phyloP scores from a whole-genome alignment of 805 yeast species.

The Isabelozyma heimii region DNA sequence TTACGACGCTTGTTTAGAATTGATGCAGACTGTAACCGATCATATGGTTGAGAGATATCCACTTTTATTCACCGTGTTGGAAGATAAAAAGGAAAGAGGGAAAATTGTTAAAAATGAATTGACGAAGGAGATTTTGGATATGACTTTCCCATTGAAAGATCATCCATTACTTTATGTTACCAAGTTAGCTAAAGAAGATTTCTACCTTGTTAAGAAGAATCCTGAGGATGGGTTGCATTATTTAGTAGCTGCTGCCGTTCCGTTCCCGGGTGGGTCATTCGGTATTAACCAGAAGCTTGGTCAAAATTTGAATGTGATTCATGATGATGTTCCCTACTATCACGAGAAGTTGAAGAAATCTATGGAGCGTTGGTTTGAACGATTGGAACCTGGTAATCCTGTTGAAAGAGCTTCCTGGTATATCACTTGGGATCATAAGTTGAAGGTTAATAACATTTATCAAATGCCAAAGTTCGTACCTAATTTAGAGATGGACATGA shows the following conservation, averaged over 20 bases:
- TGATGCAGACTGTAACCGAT: slow-evolving; percentile 59
- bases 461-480: slow-evolving; percentile 46
- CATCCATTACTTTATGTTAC: slow-evolving; percentile 63
- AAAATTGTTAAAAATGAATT: slow-evolving; percentile 56
- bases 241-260: slow-evolving; percentile 71
- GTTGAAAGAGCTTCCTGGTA: slow-evolving; percentile 79
- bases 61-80: slow-evolving; percentile 49
- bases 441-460: slow-evolving; percentile 56
- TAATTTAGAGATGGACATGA: slow-evolving; percentile 26
- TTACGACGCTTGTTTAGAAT: slow-evolving; percentile 57
- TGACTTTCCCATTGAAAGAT: slow-evolving; percentile 56
- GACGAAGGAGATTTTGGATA: slow-evolving; percentile 61
- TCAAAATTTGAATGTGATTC: slow-evolving; percentile 59
- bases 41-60: slow-evolving; percentile 67
- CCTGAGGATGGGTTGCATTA: slow-evolving; percentile 57
- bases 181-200: slow-evolving; percentile 75
- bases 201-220: slow-evolving; percentile 59
- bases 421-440: slow-evolving; percentile 69
- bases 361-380: slow-evolving; percentile 71
- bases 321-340: slow-evolving; percentile 68
- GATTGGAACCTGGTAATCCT: slow-evolving; percentile 57
- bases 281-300: slow-evolving; percentile 62
- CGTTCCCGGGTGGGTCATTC: slow-evolving; percentile 77
- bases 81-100: slow-evolving; percentile 42
- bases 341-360: slow-evolving; percentile 61